Evolutionary conservation across 2,329 filamentous ascomycete genomes (phyloP).

Genomic region (Cytospora schulzeri): DNA sequence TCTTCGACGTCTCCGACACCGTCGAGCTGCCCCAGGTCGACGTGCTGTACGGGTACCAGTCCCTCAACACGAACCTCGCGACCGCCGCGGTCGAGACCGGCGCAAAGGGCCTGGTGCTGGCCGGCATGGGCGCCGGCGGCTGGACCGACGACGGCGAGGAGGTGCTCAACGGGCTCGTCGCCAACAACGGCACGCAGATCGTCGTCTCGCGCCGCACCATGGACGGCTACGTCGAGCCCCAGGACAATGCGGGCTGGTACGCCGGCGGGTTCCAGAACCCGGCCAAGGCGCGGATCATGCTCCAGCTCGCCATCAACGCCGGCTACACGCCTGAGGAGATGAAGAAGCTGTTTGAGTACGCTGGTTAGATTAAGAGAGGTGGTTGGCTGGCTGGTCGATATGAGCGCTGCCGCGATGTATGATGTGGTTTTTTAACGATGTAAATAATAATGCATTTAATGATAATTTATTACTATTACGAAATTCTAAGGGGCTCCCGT

Average conservation of each 20-base stretch:
- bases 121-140: slow-evolving; percentile 57
- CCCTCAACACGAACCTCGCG: slow-evolving; percentile 51
- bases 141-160: slow-evolving; percentile 43
- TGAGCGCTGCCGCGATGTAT: not conserved
- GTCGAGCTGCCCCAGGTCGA: slow-evolving; percentile 54
- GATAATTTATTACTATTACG: too few species aligned
- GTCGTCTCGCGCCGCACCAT: slow-evolving; percentile 54
- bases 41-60: slow-evolving; percentile 58
- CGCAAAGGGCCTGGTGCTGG: slow-evolving; percentile 57
- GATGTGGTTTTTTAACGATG: not conserved
- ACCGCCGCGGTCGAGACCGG: slow-evolving; percentile 51
- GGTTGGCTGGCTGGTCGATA: not conserved
- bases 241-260: slow-evolving; percentile 37
- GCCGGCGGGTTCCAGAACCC: slow-evolving; percentile 58
- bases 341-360: slow-evolving; percentile 21
- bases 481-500: too few species aligned
- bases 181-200: slow-evolving; percentile 50
- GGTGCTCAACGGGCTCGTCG: slow-evolving; percentile 47
- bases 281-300: slow-evolving; percentile 55
- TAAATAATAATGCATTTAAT: not conserved
- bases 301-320: slow-evolving; percentile 44
- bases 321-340: slow-evolving; percentile 29
- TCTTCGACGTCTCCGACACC: slow-evolving; percentile 43
- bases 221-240: slow-evolving; percentile 52
- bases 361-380: too few species aligned